These are phyloP conservation scores for Rutstroemia sp. DNA, from an alignment of 2,329 filamentous ascomycete genomes.

Conservation along the genomic window DNA sequence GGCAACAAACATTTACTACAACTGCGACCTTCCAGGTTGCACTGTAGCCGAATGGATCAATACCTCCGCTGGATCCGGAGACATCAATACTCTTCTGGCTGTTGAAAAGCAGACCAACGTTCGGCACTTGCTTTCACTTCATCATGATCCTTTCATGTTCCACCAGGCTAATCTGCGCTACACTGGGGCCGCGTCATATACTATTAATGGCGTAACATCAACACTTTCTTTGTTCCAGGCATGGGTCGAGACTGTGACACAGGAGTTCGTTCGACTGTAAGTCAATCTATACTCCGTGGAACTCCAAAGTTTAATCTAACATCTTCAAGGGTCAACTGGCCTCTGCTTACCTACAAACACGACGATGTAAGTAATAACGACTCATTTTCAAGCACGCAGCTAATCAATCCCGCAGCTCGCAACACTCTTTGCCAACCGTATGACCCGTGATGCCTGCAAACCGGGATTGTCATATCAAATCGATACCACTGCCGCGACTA, in stretches of 20 bases:
- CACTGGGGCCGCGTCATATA: constrained; percentile 4
- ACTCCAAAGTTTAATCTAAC: not conserved
- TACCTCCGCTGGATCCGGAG: constrained; percentile 47
- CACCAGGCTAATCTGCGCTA: constrained; percentile 37
- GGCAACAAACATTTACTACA: constrained; percentile 58
- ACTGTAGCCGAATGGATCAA: constrained; percentile 53
- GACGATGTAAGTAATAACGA: constrained; percentile 39
- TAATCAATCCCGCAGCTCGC: constrained; percentile 8
- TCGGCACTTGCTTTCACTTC: constrained; percentile 47
- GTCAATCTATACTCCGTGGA: not conserved
- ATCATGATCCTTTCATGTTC: constrained; percentile 33
- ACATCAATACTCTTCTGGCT: constrained; percentile 43
- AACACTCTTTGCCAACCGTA: constrained; percentile 41
- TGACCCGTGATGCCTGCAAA: constrained; percentile 15
- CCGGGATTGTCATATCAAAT: constrained; percentile 17
- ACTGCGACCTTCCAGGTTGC: constrained; percentile 50
- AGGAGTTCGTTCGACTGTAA: constrained; percentile 12
- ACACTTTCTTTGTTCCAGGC: constrained; percentile 7
- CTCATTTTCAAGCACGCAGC: not conserved
- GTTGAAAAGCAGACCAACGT: constrained; percentile 45
- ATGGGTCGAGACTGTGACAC: constrained; percentile 6
- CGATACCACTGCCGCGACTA: constrained; percentile 12
- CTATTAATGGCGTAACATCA: constrained; percentile 8
- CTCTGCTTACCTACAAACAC: constrained; percentile 46
- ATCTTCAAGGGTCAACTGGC: constrained; percentile 35